These are phyloP conservation scores for Lactarius sp. DNA, from an alignment of 768 basidiomycete species.

Conservation along the genomic window DNA sequence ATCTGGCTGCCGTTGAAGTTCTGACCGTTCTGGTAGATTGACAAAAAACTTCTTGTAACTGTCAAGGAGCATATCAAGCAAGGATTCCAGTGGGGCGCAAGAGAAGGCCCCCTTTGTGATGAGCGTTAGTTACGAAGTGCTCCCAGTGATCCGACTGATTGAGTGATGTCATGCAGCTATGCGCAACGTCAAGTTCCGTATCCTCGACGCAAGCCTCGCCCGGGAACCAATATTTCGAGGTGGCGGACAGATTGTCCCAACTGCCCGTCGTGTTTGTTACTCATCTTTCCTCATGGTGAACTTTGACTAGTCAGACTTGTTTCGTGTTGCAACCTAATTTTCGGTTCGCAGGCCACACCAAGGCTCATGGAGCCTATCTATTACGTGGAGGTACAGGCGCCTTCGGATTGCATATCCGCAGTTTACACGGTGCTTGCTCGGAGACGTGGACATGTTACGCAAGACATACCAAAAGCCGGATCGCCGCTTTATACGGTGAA, in stretches of 20 bases:
- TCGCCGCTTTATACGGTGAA: constrained; percentile 98
- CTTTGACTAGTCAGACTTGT: constrained; percentile 6
- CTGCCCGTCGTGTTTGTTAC: constrained; percentile 97
- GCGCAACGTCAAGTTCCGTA: constrained; percentile 96
- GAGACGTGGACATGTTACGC: constrained; percentile 97
- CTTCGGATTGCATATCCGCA: constrained; percentile 96
- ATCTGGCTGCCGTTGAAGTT: background rate
- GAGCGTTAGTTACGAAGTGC: constrained; percentile 69
- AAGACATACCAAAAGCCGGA: constrained; percentile 96
- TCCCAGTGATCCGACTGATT: constrained; percentile 12
- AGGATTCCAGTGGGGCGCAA: constrained; percentile 98
- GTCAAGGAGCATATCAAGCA: constrained; percentile 97
- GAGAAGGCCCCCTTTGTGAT: constrained; percentile 96
- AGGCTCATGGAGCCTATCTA: constrained; percentile 96
- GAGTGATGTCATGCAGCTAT: constrained; percentile 56
- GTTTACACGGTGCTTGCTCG: constrained; percentile 99
- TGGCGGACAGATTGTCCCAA: constrained; percentile 97
- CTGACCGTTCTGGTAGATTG: constrained; percentile 48
- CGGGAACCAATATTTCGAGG: constrained; percentile 97
- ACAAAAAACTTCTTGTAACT: constrained; percentile 85
- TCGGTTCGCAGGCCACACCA: constrained; percentile 69
- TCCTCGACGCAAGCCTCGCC: constrained; percentile 88
- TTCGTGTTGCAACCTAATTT: background rate
- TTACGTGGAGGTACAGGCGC: constrained; percentile 99
- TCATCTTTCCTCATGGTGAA: constrained; percentile 97